Evolutionary conservation across 805 yeast genomes (phyloP), one percentile per base, ranked within the genome.

Genomic region (Pichia californica): DNA sequence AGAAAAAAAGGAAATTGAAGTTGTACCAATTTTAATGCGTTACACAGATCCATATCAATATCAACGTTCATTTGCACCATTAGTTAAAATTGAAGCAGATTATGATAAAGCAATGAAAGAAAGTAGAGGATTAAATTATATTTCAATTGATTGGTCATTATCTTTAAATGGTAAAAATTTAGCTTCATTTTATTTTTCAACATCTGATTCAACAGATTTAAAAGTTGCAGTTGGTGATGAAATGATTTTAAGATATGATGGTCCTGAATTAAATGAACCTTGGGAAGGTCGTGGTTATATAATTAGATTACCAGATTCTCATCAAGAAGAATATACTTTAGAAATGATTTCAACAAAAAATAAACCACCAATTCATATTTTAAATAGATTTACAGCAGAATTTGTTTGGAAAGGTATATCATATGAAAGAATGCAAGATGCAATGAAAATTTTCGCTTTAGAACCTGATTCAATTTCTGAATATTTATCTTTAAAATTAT

Each of bases 401-500:
- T 83, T 87, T 58, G 86, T 84, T 41, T 89, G 96, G 96, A 84
- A 84, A 52, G 93, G 91, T 14, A 79, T 81, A 2, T 70, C 95
- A 1, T 88, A 81, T 57, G 81, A 76, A 32, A 74, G 97, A 55
- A 86, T 87, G 93, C 95, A 86, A 64, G 65, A 67, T 18, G 93
- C 96, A 0, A 64, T 89, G 63, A 76, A 70, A 45, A 56, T 57
- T 6, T 86, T 89, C 66, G 96, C 96, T 3, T 66, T 77, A 8
- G 74, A 79, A 41, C 73, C 79, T 40, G 71, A 76, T 52, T 79
- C 88, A 4, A 82, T 86, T 3, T 78, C 88, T 18, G 82, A 83
- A 2, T 82, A 77, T 55, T 67, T 89, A 21, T 87, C 86, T 61
- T 86, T 84, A 53, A 80, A 78, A 52, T 69, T 89, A 35, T 68